Percentiles rank a stretch among this genome's conserved stretches.
Evolutionary conservation across 2,329 filamentous ascomycete genomes (phyloP).

Genomic region (Clonostachys rhizophaga): DNA sequence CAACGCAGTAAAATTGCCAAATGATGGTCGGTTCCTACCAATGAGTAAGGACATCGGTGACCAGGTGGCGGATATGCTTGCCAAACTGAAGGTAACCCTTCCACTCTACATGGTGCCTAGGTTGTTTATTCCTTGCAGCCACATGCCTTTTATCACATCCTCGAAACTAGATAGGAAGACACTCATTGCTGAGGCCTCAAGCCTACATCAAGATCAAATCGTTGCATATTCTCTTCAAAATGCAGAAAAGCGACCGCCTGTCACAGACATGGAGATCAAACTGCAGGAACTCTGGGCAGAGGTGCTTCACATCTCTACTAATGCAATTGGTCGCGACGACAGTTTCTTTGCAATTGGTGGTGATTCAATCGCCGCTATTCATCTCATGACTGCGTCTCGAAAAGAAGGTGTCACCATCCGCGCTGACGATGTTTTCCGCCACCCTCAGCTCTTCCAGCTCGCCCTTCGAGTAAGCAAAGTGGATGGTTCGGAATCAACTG

Average conservation of each 20-base stretch:
- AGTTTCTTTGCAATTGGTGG: slow-evolving; percentile 8
- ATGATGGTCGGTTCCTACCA: neutral
- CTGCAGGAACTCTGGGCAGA: slow-evolving; percentile 23
- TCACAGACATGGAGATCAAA: slow-evolving; percentile 13
- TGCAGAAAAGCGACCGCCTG: slow-evolving; percentile 6
- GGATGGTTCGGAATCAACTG: neutral
- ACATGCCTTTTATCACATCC: slow-evolving; percentile 34
- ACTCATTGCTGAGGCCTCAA: slow-evolving; percentile 1
- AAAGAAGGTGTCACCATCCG: slow-evolving; percentile 3
- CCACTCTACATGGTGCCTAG: slow-evolving; percentile 36
- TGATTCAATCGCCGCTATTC: slow-evolving; percentile 9
- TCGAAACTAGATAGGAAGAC: slow-evolving; percentile 26
- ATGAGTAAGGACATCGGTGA: neutral
- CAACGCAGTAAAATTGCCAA: neutral
- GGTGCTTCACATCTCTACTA: slow-evolving; percentile 1
- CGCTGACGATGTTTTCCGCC: slow-evolving; percentile 7
- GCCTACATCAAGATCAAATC: slow-evolving; percentile 4
- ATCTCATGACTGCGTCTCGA: slow-evolving; percentile 5
- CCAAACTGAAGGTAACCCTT: slow-evolving; percentile 8
- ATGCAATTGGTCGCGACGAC: slow-evolving; percentile 3
- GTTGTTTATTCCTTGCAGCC: slow-evolving; percentile 29
- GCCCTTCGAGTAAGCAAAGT: neutral
- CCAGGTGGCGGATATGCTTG: neutral
- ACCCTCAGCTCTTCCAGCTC: neutral
- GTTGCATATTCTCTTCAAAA: slow-evolving; percentile 15